These are phyloP conservation scores for Crithidia expoeki DNA, from an alignment of 208 protist genomes.

Conservation along the genomic window DNA sequence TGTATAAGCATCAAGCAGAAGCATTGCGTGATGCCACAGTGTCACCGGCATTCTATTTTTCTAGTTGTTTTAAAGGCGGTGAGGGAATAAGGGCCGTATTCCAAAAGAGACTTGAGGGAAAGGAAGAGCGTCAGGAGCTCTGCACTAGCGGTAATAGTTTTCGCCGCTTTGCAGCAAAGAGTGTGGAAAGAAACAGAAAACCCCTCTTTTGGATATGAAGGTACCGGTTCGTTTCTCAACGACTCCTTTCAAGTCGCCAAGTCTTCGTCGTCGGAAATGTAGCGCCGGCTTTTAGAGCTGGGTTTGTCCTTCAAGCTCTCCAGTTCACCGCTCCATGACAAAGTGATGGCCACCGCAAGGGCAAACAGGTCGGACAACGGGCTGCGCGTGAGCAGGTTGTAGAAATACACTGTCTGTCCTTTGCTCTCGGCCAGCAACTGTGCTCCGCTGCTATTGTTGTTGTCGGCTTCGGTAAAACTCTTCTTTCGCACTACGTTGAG, in stretches of 20 bases:
- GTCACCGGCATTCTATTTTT: neutral
- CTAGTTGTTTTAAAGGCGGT: neutral
- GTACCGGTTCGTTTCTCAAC: neutral
- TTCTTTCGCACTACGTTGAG: neutral
- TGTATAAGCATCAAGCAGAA: too few species aligned
- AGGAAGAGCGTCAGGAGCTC: too few species aligned
- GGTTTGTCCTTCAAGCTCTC: slow-evolving; percentile 8
- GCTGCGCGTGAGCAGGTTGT: slow-evolving; percentile 39
- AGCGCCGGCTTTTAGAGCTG: neutral
- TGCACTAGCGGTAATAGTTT: too few species aligned
- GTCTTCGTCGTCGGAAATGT: slow-evolving; percentile 17
- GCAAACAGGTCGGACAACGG: slow-evolving; percentile 51
- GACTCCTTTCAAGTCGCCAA: neutral
- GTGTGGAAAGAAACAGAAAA: too few species aligned
- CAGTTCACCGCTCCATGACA: slow-evolving; percentile 44
- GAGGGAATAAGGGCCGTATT: too few species aligned
- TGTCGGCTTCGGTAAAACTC: neutral
- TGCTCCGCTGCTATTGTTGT: neutral
- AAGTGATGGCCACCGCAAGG: slow-evolving; percentile 50
- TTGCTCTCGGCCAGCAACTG: slow-evolving; percentile 46
- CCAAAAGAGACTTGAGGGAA: too few species aligned
- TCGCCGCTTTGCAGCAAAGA: neutral
- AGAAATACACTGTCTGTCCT: slow-evolving; percentile 51
- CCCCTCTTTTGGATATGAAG: neutral
- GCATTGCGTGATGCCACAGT: neutral